Evolutionary conservation across 1,139 yeast genomes (phyloP).

Genomic region (Torulaspora globosa): DNA sequence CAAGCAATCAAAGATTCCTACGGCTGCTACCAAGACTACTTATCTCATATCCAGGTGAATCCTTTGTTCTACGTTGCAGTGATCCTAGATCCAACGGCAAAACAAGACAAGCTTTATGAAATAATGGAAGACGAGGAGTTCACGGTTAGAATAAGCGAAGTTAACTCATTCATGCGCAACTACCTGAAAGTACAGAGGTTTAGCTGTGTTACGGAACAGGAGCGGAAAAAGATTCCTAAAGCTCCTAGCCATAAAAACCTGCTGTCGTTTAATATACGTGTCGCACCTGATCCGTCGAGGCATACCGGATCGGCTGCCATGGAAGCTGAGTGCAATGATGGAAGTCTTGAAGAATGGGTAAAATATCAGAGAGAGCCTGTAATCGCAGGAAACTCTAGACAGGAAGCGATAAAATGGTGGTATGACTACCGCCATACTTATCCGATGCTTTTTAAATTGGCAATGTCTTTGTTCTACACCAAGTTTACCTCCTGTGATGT

Average conservation of each 20-base stretch:
- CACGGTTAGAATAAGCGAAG: too few relatives aligned
- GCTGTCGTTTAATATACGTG: too few relatives aligned
- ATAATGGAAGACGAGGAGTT: neutral
- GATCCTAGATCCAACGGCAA: constrained; percentile 8
- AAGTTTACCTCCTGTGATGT: constrained; percentile 6
- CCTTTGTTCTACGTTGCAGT: constrained; percentile 7
- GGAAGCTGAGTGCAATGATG: neutral
- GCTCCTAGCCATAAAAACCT: too few relatives aligned
- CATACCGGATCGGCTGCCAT: too few relatives aligned
- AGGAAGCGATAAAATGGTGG: constrained; percentile 12
- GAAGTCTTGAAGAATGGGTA: neutral
- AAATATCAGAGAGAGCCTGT: constrained; percentile 1
- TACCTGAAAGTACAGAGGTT: too few relatives aligned
- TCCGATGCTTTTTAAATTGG: constrained; percentile 8
- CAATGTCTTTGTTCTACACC: constrained; percentile 10
- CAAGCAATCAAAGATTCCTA: neutral
- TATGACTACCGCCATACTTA: constrained; percentile 4
- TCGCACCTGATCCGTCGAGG: too few relatives aligned
- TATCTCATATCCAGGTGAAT: constrained; percentile 3
- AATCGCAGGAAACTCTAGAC: neutral
- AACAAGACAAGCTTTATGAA: constrained; percentile 1
- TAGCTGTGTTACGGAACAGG: too few relatives aligned
- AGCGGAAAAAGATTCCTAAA: too few relatives aligned
- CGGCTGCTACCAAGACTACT: neutral
- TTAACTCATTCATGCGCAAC: too few relatives aligned